Percentiles rank a stretch among this genome's conserved stretches.
Conservation (phyloP, 306 rosid species). For the Comarum palustre region DNA sequence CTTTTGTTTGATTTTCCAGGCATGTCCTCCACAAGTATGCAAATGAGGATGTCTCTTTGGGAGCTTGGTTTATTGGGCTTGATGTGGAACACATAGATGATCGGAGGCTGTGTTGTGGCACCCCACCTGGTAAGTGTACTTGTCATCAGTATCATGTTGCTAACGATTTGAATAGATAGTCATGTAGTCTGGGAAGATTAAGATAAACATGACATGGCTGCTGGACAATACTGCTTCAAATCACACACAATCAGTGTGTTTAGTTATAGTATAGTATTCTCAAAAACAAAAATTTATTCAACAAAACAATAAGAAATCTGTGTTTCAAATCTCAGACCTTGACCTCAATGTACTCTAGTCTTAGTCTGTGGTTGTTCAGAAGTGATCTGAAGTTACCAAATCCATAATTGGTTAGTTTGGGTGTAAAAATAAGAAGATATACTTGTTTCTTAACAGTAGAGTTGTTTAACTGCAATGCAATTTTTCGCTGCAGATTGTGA, state of each 20-base stretch:
- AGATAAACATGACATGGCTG: not conserved
- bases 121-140: conserved; percentile 74
- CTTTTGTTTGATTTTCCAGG: conserved; percentile 42
- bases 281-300: not conserved
- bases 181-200: not conserved
- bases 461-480: conserved; percentile 7
- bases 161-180: not conserved
- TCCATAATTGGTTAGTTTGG: not conserved
- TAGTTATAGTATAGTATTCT: not conserved
- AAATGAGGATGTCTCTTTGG: conserved; percentile 91
- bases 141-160: conserved; percentile 2
- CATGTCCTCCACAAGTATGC: conserved; percentile 95
- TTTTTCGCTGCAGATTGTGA: conserved; percentile 78
- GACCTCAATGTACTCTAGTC: not conserved
- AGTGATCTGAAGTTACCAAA: not conserved
- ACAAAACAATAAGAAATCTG: not conserved
- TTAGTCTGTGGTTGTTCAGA: not conserved
- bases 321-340: not conserved
- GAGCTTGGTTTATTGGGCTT: conserved; percentile 97
- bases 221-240: conserved; percentile 15
- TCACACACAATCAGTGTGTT: not conserved
- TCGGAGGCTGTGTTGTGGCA: conserved; percentile 89
- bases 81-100: conserved; percentile 91
- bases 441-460: not conserved
- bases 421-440: not conserved